These are phyloP conservation scores for Macrophomina tecta DNA, from an alignment of 2,329 filamentous ascomycete species.

Conservation along the genomic window DNA sequence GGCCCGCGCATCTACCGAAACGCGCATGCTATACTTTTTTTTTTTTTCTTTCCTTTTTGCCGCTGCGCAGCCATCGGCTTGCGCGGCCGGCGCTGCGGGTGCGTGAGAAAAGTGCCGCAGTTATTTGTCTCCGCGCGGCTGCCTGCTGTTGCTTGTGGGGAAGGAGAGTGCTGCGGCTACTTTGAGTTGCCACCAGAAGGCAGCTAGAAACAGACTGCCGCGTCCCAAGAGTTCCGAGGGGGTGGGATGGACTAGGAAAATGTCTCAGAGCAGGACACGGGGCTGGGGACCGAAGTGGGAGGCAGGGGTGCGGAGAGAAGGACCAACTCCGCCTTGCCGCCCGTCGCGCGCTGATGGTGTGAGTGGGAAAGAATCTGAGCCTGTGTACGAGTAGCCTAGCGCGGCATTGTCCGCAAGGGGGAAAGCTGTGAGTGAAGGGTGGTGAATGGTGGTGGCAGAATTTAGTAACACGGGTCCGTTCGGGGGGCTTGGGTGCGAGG, in stretches of 20 bases:
- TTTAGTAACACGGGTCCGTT: constrained; percentile 15
- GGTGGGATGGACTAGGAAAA: background rate
- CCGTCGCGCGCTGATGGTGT: background rate
- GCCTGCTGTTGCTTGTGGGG: background rate
- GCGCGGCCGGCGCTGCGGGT: background rate
- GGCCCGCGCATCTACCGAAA: background rate
- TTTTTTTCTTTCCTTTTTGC: background rate
- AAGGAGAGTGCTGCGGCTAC: background rate
- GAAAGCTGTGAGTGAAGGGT: background rate
- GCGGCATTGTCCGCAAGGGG: constrained; percentile 1
- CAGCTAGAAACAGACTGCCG: constrained; percentile 2
- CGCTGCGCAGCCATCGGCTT: background rate
- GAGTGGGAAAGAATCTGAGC: background rate
- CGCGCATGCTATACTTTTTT: background rate
- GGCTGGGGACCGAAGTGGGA: background rate
- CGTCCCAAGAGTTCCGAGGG: background rate
- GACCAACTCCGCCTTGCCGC: background rate
- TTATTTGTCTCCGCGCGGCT: background rate
- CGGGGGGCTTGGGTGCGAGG: background rate
- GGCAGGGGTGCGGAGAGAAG: background rate
- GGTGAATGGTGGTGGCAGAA: constrained; percentile 1
- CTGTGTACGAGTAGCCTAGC: background rate
- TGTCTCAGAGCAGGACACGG: constrained; percentile 6
- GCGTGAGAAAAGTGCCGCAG: background rate
- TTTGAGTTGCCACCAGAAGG: constrained; percentile 6